Evolutionary conservation across 345 rosid species (phyloP), one percentile per base, ranked within the genome.

Genomic region (Clausena lansium): DNA sequence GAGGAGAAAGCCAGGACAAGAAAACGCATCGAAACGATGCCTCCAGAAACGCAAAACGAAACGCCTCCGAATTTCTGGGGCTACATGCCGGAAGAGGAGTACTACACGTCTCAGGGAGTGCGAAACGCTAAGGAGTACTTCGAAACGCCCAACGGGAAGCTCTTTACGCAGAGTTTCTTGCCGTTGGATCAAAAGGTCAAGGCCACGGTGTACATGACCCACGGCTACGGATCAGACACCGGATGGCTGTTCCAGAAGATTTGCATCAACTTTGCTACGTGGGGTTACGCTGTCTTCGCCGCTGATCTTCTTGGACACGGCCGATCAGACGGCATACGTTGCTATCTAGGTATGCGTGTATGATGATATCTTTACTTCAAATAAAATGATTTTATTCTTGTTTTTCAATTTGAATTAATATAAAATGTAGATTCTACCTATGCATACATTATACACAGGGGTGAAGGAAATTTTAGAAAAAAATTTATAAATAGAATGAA

Each of bases 251-350:
- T 96, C 80, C 98, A 92, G 86, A 92, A 91, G 92, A 91, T 93
- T 28, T 93, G 98, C 77, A 96, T 96, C 75, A 89, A 63, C 65
- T 93, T 52, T 50, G 79, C 93, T 2, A 83, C 79, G 33, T 96
- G 98, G 99, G 99, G 99, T n/a, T 96, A 90, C 76, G 97, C 99
- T 36, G 99, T 96, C 75, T 96, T 92, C 78, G 97, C 95, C 50
- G 97, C 98, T 65, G 98, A 96, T 85, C 97, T 96, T 72, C 92
- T 91, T 17, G 98, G 99, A 10, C 99, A 96, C 45, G 99, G 98
- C 78, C 85, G 97, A 77, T 93, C 98, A 2, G 99, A 96, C 38
- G 99, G 99, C 17, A 77, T 96, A 20, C 97, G 95, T 30, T 92
- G 99, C 88, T 96, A 92, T 77, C 32, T 96, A 89, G 97, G 99